Conservation (phyloP, 1,284 basidiomycete genomes). For the Tilletia horrida region DNA sequence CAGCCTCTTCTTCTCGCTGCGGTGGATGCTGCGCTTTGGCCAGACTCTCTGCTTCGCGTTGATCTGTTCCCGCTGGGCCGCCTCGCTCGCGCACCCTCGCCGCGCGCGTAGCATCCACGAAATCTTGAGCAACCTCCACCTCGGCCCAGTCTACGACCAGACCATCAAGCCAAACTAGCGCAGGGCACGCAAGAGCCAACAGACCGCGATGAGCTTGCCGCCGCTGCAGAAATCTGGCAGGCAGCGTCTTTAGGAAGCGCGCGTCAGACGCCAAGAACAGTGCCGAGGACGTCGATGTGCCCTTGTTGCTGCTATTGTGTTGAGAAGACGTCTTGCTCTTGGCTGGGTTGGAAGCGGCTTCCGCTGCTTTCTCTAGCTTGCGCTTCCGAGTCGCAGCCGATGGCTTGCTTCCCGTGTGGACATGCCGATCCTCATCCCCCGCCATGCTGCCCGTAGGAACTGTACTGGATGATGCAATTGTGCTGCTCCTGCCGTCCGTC, state of each 20-base stretch:
- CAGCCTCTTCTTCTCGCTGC: neutral
- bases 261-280: conserved; percentile 40
- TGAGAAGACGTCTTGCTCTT: neutral
- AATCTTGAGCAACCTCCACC: conserved; percentile 36
- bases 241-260: conserved; percentile 44
- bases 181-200: conserved; percentile 48
- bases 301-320: neutral
- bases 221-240: conserved; percentile 30
- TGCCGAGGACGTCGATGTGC: neutral
- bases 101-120: conserved; percentile 23
- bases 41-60: neutral
- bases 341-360: conserved; percentile 21
- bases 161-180: conserved; percentile 50
- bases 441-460: neutral
- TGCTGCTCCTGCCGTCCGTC: conserved; percentile 27
- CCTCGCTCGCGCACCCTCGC: neutral
- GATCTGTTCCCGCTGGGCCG: neutral
- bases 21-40: no score
- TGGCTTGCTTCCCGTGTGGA: neutral
- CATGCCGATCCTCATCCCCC: no score
- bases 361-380: conserved; percentile 19
- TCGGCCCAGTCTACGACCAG: conserved; percentile 40
- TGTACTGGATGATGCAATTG: conserved; percentile 10
- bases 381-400: conserved; percentile 15
- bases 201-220: conserved; percentile 47